phyloP scores from a whole-genome alignment of 164 flowering plant genomes.

The Taxillus chinensis region DNA sequence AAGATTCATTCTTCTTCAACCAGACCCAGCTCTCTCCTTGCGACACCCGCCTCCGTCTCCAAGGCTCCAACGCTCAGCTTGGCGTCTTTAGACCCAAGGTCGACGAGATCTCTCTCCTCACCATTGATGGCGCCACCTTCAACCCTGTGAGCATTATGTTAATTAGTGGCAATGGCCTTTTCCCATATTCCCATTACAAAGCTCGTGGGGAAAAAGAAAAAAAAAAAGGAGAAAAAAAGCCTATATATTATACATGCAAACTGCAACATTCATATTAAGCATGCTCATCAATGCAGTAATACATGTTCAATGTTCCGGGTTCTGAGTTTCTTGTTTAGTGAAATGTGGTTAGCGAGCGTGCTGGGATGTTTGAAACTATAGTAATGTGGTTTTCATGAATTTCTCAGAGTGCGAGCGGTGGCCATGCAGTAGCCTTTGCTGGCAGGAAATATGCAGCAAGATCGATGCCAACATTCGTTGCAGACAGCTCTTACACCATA shows the following conservation, averaged over 20 bases:
- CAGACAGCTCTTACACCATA: constrained; percentile 35
- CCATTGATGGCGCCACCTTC: neutral
- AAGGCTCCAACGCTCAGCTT: constrained; percentile 17
- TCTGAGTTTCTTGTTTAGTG: no score
- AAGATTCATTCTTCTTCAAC: constrained; percentile 27
- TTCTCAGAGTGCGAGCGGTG: constrained; percentile 30
- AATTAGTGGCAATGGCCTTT: no score
- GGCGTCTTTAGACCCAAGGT: constrained; percentile 21
- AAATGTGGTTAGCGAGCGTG: no score
- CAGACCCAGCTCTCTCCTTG: constrained; percentile 42
- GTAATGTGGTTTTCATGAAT: neutral
- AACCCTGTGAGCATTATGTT: neutral
- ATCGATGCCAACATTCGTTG: constrained; percentile 43
- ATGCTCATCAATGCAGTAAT: no score
- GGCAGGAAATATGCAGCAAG: constrained; percentile 74
- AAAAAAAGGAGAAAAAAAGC: no score
- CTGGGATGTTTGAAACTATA: no score
- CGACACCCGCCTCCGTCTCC: constrained; percentile 26
- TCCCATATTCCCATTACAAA: no score
- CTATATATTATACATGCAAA: no score
- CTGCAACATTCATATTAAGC: no score
- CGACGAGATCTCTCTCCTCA: constrained; percentile 1
- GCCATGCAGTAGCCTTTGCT: constrained; percentile 71
- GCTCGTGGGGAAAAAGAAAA: no score
- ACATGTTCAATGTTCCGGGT: no score